Evolutionary conservation across 768 basidiomycete species (phyloP).

Genomic region (Hemileccinum impolitum): DNA sequence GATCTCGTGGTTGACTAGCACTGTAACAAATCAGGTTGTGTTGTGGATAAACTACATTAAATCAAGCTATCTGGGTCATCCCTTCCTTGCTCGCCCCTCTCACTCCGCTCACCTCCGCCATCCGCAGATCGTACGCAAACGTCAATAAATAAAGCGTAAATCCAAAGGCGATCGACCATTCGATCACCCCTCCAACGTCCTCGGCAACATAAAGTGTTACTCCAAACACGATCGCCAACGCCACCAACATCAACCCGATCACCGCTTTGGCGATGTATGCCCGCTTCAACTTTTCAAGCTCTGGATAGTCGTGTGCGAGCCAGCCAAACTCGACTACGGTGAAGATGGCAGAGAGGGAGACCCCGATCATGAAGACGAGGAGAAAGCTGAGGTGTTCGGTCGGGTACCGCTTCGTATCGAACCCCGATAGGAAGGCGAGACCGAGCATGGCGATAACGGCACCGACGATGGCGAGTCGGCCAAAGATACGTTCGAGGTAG

Average conservation of each 20-base stretch:
- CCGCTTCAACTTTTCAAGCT: constrained; percentile 41
- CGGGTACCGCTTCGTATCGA: constrained; percentile 59
- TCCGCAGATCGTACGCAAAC: constrained; percentile 68
- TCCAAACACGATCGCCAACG: constrained; percentile 62
- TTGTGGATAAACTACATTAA: no score
- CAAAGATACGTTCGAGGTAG: constrained; percentile 51
- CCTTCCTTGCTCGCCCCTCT: background rate
- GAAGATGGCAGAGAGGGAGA: constrained; percentile 70
- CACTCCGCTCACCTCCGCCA: constrained; percentile 35
- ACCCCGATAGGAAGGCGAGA: constrained; percentile 65
- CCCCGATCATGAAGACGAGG: constrained; percentile 70
- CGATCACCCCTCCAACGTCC: constrained; percentile 62
- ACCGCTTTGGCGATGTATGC: constrained; percentile 63
- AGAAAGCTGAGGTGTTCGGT: constrained; percentile 58
- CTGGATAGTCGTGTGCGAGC: constrained; percentile 55
- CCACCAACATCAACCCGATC: constrained; percentile 56
- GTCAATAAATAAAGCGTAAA: constrained; percentile 73
- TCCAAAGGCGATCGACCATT: constrained; percentile 72
- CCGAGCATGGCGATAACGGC: constrained; percentile 61
- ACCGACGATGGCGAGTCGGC: constrained; percentile 55
- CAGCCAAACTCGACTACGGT: constrained; percentile 68
- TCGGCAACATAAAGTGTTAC: constrained; percentile 42
- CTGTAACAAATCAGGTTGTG: background rate
- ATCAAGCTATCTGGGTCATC: constrained; percentile 7
- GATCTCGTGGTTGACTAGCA: background rate